Evolutionary conservation across 2,329 filamentous ascomycete species (phyloP), one percentile per base, ranked within the genome.

Genomic region (Xylariaceae sp.): DNA sequence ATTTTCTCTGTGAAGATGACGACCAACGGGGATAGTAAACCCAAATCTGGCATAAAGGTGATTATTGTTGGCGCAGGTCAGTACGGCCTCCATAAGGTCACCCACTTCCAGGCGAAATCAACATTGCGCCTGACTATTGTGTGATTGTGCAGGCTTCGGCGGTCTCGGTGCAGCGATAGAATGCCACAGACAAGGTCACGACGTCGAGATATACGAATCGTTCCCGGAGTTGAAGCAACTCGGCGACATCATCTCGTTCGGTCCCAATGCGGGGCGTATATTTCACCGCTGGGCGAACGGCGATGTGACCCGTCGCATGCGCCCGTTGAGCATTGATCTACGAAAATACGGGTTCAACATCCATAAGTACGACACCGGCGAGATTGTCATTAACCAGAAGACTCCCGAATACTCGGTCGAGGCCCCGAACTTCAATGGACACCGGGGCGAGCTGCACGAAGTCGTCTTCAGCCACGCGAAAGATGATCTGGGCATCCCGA

Each of bases 111-210:
- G n/a, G n/a, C n/a, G n/a, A 6, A 26, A 26, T 24, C 22, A 37
- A 22, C 17, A 17, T 39, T 15, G 16, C 11, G 22, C 6, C 22
- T 26, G 11, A 26, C 22, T 6, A 6, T 26, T 26, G 22, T 11
- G 6, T 26, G 11, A 26, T 26, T 6, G 30, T 41, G 40, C 55
- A 63, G 79, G 79, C 16, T 82, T 83, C 44, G 79, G 76, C 29
- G 79, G 79, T 13, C 66, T 83, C 19, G 76, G 77, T 6, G 75
- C 78, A 15, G 79, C 79, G 32, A 79, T 83, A 46, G 79, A 83
- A 60, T 81, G 78, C 53, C 70, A 76, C 46, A 71, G 76, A 13
- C 76, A 82, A 48, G 79, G 79, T 13, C 79, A 82, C 54, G 64
- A 69, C 11, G 78, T 79, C 15, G 63, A 71, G 41, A 69, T 83